phyloP scores from a whole-genome alignment of 139 green algal species.

The Closterium sp. region DNA sequence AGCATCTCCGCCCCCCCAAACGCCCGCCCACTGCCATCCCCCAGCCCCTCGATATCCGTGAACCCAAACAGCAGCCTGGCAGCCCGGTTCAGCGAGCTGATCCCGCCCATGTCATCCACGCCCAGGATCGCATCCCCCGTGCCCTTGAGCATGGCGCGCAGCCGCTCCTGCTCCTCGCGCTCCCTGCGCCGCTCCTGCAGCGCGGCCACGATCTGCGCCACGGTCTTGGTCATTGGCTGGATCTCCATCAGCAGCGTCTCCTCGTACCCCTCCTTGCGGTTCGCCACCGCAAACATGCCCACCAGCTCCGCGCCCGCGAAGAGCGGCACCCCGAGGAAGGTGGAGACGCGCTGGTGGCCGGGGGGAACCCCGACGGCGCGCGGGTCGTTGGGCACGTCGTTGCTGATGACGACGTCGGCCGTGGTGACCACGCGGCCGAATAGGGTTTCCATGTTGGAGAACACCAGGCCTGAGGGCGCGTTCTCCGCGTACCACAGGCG shows the following conservation, averaged over 20 bases:
- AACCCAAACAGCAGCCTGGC: background rate
- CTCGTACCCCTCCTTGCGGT: slow-evolving; percentile 13
- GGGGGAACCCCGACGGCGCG: background rate
- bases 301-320: background rate
- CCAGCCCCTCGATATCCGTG: background rate
- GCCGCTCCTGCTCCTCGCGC: background rate
- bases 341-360: background rate
- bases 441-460: background rate
- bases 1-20: background rate
- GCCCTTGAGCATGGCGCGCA: background rate
- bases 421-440: background rate
- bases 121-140: background rate
- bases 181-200: background rate
- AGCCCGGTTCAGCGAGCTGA: background rate
- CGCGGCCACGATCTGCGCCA: background rate
- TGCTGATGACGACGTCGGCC: background rate
- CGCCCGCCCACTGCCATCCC: background rate
- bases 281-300: slow-evolving; percentile 29
- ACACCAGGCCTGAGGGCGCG: background rate
- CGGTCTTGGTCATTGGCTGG: slow-evolving; percentile 9
- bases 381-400: background rate
- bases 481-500: background rate
- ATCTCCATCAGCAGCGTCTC: slow-evolving; percentile 10
- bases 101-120: background rate
- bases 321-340: slow-evolving; percentile 3